These are phyloP conservation scores for Rhodotorula sphaerocarpa DNA, from an alignment of 768 basidiomycete genomes.

Conservation along the genomic window DNA sequence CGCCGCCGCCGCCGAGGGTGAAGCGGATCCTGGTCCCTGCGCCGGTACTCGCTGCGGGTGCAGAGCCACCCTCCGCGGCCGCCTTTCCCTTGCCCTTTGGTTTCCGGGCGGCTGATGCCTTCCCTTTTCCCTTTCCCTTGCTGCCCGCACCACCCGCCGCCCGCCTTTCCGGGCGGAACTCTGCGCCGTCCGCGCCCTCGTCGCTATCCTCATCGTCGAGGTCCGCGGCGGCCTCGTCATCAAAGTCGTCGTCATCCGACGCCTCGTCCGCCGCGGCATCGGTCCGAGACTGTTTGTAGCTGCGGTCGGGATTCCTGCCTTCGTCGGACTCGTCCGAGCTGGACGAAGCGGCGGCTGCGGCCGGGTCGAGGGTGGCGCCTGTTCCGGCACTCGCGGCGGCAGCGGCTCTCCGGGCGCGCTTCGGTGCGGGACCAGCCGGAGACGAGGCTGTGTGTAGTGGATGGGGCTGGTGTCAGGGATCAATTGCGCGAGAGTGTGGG, in stretches of 20 bases:
- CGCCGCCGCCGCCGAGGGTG: conserved; percentile 8
- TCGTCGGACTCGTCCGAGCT: conserved; percentile 22
- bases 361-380: neutral
- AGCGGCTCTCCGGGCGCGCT: conserved; percentile 7
- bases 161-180: conserved; percentile 19
- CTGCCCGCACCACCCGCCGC: neutral
- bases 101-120: neutral
- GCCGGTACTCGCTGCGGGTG: neutral
- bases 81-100: conserved; percentile 20
- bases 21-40: conserved; percentile 2
- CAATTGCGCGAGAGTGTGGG: neutral
- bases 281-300: conserved; percentile 9
- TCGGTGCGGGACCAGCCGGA: neutral
- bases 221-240: neutral
- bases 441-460: neutral
- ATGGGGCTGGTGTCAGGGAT: neutral
- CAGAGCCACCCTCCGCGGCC: neutral
- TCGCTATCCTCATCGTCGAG: neutral
- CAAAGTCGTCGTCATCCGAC: conserved; percentile 19
- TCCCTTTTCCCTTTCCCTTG: conserved; percentile 11
- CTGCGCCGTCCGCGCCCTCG: conserved; percentile 11
- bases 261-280: conserved; percentile 9
- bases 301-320: conserved; percentile 6
- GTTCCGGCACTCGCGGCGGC: conserved; percentile 5
- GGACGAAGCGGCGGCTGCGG: conserved; percentile 3